Conservation (phyloP, 768 basidiomycete genomes). For the Termitomyces eurrhizus region DNA sequence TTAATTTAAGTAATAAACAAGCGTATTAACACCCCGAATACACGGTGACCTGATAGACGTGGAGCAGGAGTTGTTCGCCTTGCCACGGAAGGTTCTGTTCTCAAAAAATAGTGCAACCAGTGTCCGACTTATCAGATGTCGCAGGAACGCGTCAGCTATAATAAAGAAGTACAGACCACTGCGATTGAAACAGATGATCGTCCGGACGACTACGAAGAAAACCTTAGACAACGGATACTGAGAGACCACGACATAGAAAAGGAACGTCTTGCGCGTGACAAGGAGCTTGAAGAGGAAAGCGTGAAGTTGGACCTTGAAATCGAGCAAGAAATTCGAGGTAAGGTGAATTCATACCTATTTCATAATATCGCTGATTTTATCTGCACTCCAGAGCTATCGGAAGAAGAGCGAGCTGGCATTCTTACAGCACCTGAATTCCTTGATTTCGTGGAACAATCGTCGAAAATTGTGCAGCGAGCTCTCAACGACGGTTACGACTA, state of each 20-base stretch:
- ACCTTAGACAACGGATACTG: conserved; percentile 66
- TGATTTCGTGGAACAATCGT: conserved; percentile 91
- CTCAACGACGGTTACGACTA: conserved; percentile 96
- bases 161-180: conserved; percentile 81
- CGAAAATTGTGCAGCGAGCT: conserved; percentile 92
- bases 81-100: conserved; percentile 71
- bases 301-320: conserved; percentile 82
- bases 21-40: conserved; percentile 59
- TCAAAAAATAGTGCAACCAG: not conserved
- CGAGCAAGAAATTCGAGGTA: conserved; percentile 82
- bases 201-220: conserved; percentile 56
- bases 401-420: conserved; percentile 81
- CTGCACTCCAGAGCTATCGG: conserved; percentile 62
- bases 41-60: conserved; percentile 83
- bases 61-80: conserved; percentile 86
- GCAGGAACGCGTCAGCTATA: conserved; percentile 77
- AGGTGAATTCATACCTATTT: conserved; percentile 3
- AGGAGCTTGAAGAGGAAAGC: conserved; percentile 79
- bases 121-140: conserved; percentile 1
- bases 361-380: not conserved
- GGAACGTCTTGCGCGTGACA: conserved; percentile 65
- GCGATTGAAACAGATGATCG: conserved; percentile 51
- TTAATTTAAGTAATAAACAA: conserved; percentile 20
- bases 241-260: conserved; percentile 68
- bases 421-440: conserved; percentile 87